Conservation (phyloP, 495 filamentous ascomycete species). For the Xylaria bambusicola region DNA sequence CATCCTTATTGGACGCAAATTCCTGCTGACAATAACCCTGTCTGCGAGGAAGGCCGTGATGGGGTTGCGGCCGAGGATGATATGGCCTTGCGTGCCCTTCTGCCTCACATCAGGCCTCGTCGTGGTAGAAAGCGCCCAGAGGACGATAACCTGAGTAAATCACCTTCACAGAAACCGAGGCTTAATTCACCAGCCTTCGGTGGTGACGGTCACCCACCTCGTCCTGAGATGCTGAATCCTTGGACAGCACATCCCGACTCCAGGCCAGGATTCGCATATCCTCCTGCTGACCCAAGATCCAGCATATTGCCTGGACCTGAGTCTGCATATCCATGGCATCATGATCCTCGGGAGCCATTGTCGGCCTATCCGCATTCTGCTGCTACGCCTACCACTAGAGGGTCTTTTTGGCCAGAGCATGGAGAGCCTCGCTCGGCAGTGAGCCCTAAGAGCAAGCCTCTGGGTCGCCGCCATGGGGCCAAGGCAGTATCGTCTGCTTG, state of each 20-base stretch:
- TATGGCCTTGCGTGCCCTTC: conserved; percentile 81
- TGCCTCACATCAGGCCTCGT: conserved; percentile 89
- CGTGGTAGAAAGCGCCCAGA: conserved; percentile 83
- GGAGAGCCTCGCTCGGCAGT: conserved; percentile 70
- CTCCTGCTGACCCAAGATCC: conserved; percentile 31
- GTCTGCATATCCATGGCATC: conserved; percentile 38
- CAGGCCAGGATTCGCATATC: conserved; percentile 39
- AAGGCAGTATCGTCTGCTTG: conserved; percentile 92
- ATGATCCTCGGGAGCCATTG: conserved; percentile 58
- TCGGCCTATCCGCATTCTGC: conserved; percentile 79
- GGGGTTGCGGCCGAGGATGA: conserved; percentile 91
- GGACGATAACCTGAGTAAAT: conserved; percentile 61
- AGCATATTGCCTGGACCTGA: conserved; percentile 27
- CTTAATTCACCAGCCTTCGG: conserved; percentile 66
- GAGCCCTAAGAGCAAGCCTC: conserved; percentile 60
- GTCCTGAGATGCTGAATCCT: conserved; percentile 38
- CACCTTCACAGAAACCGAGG: conserved; percentile 64
- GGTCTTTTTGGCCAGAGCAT: conserved; percentile 49
- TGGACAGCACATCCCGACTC: conserved; percentile 54
- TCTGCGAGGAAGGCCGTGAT: conserved; percentile 67
- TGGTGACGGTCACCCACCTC: conserved; percentile 51
- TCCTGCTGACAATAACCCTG: conserved; percentile 64
- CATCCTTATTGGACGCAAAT: conserved; percentile 86
- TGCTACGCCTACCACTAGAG: conserved; percentile 60
- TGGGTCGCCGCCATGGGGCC: conserved; percentile 77